Base-by-base conservation (phyloP, 257 asterid genomes). In the Nicotiana tabacum region DNA sequence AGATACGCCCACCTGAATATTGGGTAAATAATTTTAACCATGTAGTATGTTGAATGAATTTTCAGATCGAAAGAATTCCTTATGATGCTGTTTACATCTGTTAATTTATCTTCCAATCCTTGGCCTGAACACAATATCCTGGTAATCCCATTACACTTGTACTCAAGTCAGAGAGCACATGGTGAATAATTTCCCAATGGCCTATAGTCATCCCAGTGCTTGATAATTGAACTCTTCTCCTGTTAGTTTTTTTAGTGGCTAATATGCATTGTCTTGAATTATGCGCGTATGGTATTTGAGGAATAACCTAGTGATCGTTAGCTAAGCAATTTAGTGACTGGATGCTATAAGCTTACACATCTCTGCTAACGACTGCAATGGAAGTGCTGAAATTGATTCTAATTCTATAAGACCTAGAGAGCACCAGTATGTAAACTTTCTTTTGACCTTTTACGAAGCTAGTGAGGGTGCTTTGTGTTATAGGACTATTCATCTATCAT, bases 1-100 rank as follows among this genome's bases (percentile, higher is more conserved):
- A 96, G 91, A 96, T 94, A 97, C 98, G 97, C 17, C 99, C 97
- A 27, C 97, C 99, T 0, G 98, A 96, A 81, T 94, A 91, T 78
- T 96, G 98, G 99, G 98, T 94, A 58, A 7, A 93, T 87, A 33
- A 39, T 79, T 55, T 21, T 18, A 35, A 32, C 43, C 74, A 81
- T 15, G n/a, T 82, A 37, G 43, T 37, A 37, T 17, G 24, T 18
- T 74, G 30, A 66, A 58, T 4, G 15, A 64, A 60, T 3, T 6
- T 13, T 13, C 3, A 24, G 9, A 2, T 12, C 43, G 24, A 46
- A 74, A 17, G 48, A 74, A 46, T 24, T 48, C 15, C 48, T 74
- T 27, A 15, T 51, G 83, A 7, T 21, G 13, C 10, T 39, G 18
- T 61, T 37, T 80, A 16, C 18, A 18, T 29, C 21, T 39, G n/a